Conservation (phyloP, 805 yeast species). For the Phaffomyces antillensis region DNA sequence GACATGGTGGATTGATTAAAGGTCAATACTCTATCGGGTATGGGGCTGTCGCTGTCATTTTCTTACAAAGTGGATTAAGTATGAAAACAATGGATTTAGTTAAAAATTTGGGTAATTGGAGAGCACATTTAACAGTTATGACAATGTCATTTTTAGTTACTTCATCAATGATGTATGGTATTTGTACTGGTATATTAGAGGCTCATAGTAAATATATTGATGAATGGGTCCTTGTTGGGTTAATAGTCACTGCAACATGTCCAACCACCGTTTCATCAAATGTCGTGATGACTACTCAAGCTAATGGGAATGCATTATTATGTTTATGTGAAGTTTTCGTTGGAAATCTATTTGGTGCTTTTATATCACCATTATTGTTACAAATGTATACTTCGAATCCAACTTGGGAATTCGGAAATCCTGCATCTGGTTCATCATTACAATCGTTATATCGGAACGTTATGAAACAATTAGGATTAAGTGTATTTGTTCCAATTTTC, state of each 20-base stretch:
- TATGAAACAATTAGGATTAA: conserved; percentile 81
- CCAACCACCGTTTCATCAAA: conserved; percentile 92
- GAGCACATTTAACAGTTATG: conserved; percentile 72
- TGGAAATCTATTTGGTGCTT: conserved; percentile 81
- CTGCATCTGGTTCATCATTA: conserved; percentile 51
- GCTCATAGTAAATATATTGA: conserved; percentile 56
- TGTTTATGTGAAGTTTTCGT: conserved; percentile 80
- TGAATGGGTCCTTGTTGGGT: conserved; percentile 73
- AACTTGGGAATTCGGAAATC: conserved; percentile 73
- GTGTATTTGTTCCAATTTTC: conserved; percentile 77
- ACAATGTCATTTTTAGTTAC: conserved; percentile 66
- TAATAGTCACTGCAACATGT: conserved; percentile 76
- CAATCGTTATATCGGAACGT: conserved; percentile 59
- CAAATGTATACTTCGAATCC: conserved; percentile 57
- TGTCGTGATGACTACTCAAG: conserved; percentile 84
- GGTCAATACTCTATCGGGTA: conserved; percentile 76
- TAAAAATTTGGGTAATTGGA: conserved; percentile 65
- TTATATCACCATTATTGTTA: conserved; percentile 76
- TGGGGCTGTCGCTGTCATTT: conserved; percentile 82
- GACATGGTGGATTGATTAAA: conserved; percentile 69
- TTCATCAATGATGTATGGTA: conserved; percentile 63
- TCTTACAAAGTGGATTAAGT: conserved; percentile 72
- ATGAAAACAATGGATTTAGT: conserved; percentile 60
- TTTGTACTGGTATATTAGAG: conserved; percentile 56
- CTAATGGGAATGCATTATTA: conserved; percentile 74